A percentile compares a stretch with the other conserved stretches of the same genome.
These are phyloP conservation scores for Middelhovenomyces tepae DNA, from an alignment of 805 yeast species.

Conservation along the genomic window DNA sequence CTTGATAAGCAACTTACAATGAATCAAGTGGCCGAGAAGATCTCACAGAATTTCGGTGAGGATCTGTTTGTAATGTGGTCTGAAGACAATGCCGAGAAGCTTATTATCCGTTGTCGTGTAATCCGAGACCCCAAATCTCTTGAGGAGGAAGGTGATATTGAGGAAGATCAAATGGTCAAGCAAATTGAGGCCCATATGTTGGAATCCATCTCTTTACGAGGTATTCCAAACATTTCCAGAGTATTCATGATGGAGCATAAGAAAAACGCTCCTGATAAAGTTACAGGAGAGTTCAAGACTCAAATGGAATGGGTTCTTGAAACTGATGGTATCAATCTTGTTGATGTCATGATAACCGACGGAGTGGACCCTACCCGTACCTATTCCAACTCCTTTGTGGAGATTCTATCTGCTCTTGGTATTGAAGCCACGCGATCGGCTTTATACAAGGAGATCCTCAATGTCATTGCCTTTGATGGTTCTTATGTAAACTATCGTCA, in stretches of 20 bases:
- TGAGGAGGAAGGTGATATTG: constrained; percentile 91
- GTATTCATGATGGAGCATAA: constrained; percentile 52
- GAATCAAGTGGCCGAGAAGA: constrained; percentile 97
- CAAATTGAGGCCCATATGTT: constrained; percentile 94
- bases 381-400: constrained; percentile 95
- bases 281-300: constrained; percentile 78
- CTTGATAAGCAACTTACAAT: constrained; percentile 94
- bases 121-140: constrained; percentile 90
- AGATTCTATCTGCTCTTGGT: constrained; percentile 88
- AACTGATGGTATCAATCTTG: constrained; percentile 95
- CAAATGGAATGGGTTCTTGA: constrained; percentile 97
- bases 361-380: constrained; percentile 90
- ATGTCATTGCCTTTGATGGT: constrained; percentile 99
- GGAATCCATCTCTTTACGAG: constrained; percentile 88
- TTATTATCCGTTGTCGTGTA: constrained; percentile 96
- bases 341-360: constrained; percentile 89
- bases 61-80: constrained; percentile 98
- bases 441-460: constrained; percentile 84
- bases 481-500: constrained; percentile 98
- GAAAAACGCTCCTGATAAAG: constrained; percentile 42
- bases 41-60: constrained; percentile 84
- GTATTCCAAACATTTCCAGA: constrained; percentile 88
- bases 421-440: constrained; percentile 98
- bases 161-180: constrained; percentile 93
- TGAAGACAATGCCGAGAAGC: constrained; percentile 95